phyloP scores from a whole-genome alignment of 2,329 filamentous ascomycete genomes.

The Escovopsis sp. region DNA sequence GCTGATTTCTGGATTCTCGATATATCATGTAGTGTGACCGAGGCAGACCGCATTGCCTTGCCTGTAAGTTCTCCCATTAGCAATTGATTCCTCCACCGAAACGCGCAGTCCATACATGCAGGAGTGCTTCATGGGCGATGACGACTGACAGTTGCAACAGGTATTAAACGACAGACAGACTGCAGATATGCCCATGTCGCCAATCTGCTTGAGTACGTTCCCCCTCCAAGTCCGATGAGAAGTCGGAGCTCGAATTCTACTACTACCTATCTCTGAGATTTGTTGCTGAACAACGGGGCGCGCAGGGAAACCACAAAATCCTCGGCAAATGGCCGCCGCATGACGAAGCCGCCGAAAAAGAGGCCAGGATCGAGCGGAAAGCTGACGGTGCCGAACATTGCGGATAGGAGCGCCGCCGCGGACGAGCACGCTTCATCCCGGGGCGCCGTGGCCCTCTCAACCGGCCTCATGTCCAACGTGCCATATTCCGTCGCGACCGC shows the following conservation, averaged over 20 bases:
- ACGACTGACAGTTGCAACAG: conserved; percentile 25
- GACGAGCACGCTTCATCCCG: conserved; percentile 30
- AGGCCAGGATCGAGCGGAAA: conserved; percentile 26
- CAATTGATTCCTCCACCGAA: not conserved
- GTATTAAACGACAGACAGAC: conserved; percentile 61
- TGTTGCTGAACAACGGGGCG: not conserved
- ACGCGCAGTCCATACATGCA: not conserved
- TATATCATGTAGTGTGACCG: conserved; percentile 49
- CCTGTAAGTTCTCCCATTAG: conserved; percentile 32
- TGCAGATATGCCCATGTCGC: conserved; percentile 66
- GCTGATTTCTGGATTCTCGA: too few relatives aligned
- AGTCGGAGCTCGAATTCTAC: conserved; percentile 4
- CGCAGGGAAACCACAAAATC: conserved; percentile 42
- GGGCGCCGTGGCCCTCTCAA: conserved; percentile 40
- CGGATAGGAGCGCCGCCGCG: conserved; percentile 35
- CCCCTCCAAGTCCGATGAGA: not conserved
- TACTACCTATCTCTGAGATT: too few relatives aligned
- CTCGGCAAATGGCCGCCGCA: conserved; percentile 36
- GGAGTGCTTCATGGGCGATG: not conserved
- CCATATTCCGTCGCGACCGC: conserved; percentile 56
- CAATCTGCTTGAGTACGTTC: conserved; percentile 55
- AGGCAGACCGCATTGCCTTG: conserved; percentile 52
- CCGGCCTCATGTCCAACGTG: conserved; percentile 54
- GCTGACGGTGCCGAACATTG: conserved; percentile 37
- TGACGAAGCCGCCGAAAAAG: conserved; percentile 44